These are phyloP conservation scores for Neopestalotiopsis sp. DNA, from an alignment of 2,329 filamentous ascomycete genomes.

Conservation along the genomic window DNA sequence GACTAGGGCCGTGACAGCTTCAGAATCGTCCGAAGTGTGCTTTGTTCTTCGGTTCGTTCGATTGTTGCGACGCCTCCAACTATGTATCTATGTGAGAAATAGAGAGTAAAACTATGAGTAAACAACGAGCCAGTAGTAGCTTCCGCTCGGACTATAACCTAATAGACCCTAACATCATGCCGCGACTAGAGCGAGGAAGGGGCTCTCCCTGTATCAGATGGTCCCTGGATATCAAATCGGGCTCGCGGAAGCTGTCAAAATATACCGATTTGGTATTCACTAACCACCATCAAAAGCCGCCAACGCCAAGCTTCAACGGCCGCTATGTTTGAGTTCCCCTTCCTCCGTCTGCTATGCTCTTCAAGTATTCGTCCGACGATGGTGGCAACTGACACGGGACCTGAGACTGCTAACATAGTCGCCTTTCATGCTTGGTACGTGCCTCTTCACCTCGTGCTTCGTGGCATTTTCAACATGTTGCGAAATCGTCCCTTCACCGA, in stretches of 20 bases:
- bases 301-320: neutral
- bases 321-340: neutral
- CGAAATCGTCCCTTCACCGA: conserved; percentile 16
- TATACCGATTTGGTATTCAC: neutral
- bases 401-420: conserved; percentile 3
- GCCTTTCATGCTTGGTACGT: neutral
- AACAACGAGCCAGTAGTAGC: neutral
- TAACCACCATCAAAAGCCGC: neutral
- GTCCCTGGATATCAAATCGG: neutral
- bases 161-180: neutral
- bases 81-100: neutral
- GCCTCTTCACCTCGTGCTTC: conserved; percentile 17
- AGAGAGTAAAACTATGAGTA: neutral
- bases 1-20: conserved; percentile 2
- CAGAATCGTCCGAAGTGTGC: neutral
- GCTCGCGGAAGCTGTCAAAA: neutral
- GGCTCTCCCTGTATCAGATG: conserved; percentile 1
- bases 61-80: neutral
- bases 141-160: neutral
- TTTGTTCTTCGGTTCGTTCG: neutral
- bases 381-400: neutral
- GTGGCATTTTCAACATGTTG: conserved; percentile 18
- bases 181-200: neutral
- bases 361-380: conserved; percentile 9
- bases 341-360: neutral